Evolutionary conservation across 1,139 yeast genomes (phyloP).

Genomic region (Debaryomyces udenii): DNA sequence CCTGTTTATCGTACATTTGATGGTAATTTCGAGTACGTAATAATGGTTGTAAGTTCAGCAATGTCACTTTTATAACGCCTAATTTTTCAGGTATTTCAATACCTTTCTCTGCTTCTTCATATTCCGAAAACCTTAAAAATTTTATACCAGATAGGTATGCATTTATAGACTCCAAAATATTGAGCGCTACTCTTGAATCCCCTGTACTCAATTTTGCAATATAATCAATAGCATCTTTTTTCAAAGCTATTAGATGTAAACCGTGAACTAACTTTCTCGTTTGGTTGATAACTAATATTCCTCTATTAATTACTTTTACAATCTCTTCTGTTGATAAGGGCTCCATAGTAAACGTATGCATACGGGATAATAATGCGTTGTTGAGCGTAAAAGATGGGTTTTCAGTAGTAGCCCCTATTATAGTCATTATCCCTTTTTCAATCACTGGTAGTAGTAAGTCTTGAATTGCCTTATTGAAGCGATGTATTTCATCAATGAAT

Average conservation of each 20-base stretch:
- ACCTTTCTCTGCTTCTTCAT: constrained; percentile 23
- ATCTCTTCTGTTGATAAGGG: constrained; percentile 61
- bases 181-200: constrained; percentile 83
- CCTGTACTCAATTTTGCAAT: constrained; percentile 84
- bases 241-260: constrained; percentile 52
- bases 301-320: constrained; percentile 60
- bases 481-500: constrained; percentile 90
- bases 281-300: constrained; percentile 62
- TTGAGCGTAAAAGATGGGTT: constrained; percentile 92
- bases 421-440: constrained; percentile 65
- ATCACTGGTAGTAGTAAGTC: constrained; percentile 78
- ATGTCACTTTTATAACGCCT: constrained; percentile 36
- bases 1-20: constrained; percentile 78
- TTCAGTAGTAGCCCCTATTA: constrained; percentile 96
- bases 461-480: constrained; percentile 89
- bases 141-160: constrained; percentile 44
- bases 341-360: constrained; percentile 82
- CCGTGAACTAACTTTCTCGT: constrained; percentile 47
- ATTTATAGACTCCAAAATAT: constrained; percentile 61
- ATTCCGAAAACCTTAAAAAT: constrained; percentile 20
- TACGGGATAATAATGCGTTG: constrained; percentile 84
- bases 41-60: constrained; percentile 42
- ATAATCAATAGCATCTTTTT: constrained; percentile 62
- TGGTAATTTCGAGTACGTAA: constrained; percentile 47
- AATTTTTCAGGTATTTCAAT: constrained; percentile 21